Conservation (phyloP, 495 filamentous ascomycete genomes). For the Penicillium turbatum region DNA sequence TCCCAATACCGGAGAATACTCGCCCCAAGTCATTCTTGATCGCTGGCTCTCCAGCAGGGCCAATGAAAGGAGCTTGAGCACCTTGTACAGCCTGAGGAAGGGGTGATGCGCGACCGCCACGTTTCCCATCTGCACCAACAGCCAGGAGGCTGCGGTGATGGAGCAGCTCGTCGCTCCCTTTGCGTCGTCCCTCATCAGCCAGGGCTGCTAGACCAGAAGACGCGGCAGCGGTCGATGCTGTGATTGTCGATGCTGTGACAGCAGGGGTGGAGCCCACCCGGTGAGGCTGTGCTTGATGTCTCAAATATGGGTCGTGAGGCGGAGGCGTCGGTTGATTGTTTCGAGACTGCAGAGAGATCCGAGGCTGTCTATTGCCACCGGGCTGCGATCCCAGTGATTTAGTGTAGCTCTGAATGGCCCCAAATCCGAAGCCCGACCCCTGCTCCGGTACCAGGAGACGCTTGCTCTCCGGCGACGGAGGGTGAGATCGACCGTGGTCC, state of each 20-base stretch:
- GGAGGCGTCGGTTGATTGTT: conserved; percentile 35
- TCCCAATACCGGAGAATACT: conserved; percentile 88
- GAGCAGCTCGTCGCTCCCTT: conserved; percentile 56
- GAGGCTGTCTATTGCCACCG: conserved; percentile 30
- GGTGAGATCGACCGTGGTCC: conserved; percentile 41
- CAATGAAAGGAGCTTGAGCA: conserved; percentile 71
- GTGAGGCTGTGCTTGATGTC: conserved; percentile 30
- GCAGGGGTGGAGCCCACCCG: conserved; percentile 24
- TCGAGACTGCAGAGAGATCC: conserved; percentile 34
- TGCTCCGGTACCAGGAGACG: conserved; percentile 35
- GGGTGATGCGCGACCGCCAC: conserved; percentile 61
- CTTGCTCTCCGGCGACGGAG: conserved; percentile 39
- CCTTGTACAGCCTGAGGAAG: conserved; percentile 90
- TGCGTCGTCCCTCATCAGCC: conserved; percentile 39
- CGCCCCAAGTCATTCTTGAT: conserved; percentile 90
- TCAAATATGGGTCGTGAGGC: conserved; percentile 34
- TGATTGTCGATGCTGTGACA: conserved; percentile 14
- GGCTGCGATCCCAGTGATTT: conserved; percentile 45
- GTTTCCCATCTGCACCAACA: conserved; percentile 42
- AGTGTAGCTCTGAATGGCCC: conserved; percentile 46
- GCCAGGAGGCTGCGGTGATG: conserved; percentile 45
- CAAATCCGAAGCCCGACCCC: conserved; percentile 38
- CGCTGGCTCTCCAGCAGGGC: conserved; percentile 70
- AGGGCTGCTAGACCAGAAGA: conserved; percentile 25
- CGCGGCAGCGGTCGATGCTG: conserved; percentile 19